Conservation (phyloP, 2,329 filamentous ascomycete species). For the Colletotrichum tamarilloi region DNA sequence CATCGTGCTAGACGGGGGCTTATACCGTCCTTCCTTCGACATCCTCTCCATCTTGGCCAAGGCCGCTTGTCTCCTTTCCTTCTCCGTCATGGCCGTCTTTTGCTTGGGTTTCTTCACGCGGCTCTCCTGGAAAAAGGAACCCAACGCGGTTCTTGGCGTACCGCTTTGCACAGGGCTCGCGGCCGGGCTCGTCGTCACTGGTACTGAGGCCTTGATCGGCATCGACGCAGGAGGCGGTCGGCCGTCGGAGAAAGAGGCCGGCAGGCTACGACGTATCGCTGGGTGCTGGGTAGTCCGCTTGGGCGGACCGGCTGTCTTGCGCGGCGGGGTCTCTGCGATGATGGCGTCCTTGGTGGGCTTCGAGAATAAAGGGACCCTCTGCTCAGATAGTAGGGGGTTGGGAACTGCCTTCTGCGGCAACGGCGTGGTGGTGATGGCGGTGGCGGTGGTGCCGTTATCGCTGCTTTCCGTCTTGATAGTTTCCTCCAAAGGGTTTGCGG, state of each 20-base stretch:
- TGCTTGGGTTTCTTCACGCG: slow-evolving; percentile 32
- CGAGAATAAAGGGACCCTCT: neutral
- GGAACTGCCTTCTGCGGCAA: neutral
- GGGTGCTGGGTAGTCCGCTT: neutral
- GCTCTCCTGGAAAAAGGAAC: slow-evolving; percentile 12
- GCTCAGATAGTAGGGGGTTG: neutral
- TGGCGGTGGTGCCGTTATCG: neutral
- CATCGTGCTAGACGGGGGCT: neutral
- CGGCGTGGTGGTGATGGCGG: neutral
- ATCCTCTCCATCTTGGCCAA: slow-evolving; percentile 19
- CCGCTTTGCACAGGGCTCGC: neutral
- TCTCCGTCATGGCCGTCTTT: slow-evolving; percentile 18
- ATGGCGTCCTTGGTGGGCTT: neutral
- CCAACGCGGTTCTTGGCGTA: neutral
- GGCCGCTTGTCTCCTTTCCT: neutral
- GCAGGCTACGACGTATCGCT: slow-evolving; percentile 10
- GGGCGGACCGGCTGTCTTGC: neutral
- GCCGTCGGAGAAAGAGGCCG: neutral
- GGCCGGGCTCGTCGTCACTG: neutral
- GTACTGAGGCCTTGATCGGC: neutral
- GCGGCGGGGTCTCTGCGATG: slow-evolving; percentile 8
- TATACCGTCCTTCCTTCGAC: slow-evolving; percentile 21
- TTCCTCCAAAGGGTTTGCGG: neutral
- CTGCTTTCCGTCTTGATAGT: neutral
- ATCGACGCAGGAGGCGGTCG: slow-evolving; percentile 2